phyloP scores from a whole-genome alignment of 1,139 yeast genomes.

The Saccharomycopsis hybrid region DNA sequence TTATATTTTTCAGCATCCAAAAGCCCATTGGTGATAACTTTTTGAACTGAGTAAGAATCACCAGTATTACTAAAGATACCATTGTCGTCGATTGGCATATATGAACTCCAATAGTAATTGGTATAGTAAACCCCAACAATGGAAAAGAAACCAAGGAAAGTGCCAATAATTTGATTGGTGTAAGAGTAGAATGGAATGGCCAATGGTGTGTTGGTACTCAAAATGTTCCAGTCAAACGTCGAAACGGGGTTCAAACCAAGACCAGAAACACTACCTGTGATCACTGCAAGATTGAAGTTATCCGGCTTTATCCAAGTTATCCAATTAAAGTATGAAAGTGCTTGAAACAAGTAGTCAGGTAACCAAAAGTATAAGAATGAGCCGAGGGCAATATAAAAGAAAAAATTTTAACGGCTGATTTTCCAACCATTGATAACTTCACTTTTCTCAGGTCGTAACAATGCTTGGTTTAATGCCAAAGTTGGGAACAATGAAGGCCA shows the following conservation, averaged over 20 bases:
- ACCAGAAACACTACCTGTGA: constrained; percentile 47
- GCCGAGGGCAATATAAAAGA: constrained; percentile 32
- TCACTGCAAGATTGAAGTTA: constrained; percentile 44
- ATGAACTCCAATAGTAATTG: constrained; percentile 46
- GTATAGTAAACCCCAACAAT: constrained; percentile 42
- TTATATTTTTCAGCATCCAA: constrained; percentile 38
- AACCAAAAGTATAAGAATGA: constrained; percentile 52
- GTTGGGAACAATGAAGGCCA: constrained; percentile 55
- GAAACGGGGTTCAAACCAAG: constrained; percentile 51
- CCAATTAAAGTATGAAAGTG: constrained; percentile 53
- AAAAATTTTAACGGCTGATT: constrained; percentile 39
- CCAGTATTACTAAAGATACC: constrained; percentile 44
- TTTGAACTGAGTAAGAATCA: constrained; percentile 34
- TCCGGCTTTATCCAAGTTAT: constrained; percentile 56
- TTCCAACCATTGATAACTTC: constrained; percentile 47
- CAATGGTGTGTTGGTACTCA: constrained; percentile 30
- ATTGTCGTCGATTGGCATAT: constrained; percentile 49
- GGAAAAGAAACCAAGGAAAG: constrained; percentile 36
- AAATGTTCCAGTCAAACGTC: constrained; percentile 45
- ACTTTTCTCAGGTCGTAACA: constrained; percentile 37
- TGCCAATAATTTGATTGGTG: constrained; percentile 37
- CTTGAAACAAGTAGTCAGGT: constrained; percentile 47
- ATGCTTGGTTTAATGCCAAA: constrained; percentile 48
- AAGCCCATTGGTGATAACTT: constrained; percentile 36
- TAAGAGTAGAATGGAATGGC: constrained; percentile 42